These are phyloP conservation scores for Mikania micrantha DNA, from an alignment of 129 eudicot species.

Conservation along the genomic window DNA sequence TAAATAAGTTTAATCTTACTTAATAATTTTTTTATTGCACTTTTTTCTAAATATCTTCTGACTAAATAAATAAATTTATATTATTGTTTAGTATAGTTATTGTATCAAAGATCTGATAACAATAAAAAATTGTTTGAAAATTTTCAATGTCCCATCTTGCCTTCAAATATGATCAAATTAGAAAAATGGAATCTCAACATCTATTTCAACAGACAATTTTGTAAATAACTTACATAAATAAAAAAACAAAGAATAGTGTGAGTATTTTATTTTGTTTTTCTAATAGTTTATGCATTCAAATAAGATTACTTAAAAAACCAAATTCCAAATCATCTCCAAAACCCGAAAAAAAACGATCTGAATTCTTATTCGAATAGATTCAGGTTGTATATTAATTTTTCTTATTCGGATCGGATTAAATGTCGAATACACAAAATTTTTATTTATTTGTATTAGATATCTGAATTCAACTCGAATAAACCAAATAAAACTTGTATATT, in stretches of 20 bases:
- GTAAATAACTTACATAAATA: background rate
- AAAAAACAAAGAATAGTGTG: background rate
- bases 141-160: background rate
- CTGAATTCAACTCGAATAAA: too few species aligned
- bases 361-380: too few species aligned
- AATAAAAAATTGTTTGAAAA: background rate
- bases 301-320: too few species aligned
- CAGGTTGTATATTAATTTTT: too few species aligned
- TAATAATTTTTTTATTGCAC: background rate
- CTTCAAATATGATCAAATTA: background rate
- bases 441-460: too few species aligned
- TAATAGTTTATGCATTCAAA: background rate
- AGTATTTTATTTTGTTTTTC: background rate
- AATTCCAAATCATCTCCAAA: too few species aligned
- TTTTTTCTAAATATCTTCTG: conserved; percentile 9
- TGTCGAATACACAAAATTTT: too few species aligned
- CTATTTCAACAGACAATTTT: background rate
- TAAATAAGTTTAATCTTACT: background rate
- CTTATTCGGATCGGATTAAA: too few species aligned
- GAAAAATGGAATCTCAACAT: background rate
- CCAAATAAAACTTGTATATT: too few species aligned
- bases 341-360: too few species aligned
- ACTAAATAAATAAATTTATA: background rate
- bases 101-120: background rate
- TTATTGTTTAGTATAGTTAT: background rate